A percentile compares a stretch with the other conserved stretches of the same genome.
These are phyloP conservation scores for Teratosphaeria viscida DNA, from an alignment of 2,329 filamentous ascomycete genomes.

Conservation along the genomic window DNA sequence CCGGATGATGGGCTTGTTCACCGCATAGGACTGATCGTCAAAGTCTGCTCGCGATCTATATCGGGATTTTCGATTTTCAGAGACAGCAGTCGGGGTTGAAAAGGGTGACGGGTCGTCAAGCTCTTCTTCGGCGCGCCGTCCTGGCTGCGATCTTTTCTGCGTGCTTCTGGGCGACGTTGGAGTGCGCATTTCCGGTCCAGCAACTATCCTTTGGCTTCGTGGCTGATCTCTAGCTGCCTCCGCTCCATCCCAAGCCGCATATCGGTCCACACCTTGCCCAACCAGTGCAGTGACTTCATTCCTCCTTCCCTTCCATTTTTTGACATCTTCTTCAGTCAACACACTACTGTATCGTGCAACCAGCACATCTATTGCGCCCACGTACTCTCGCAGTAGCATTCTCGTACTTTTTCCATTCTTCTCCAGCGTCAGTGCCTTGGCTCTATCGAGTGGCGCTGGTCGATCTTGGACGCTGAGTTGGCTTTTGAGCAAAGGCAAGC, in stretches of 20 bases:
- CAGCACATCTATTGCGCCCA: constrained; percentile 22
- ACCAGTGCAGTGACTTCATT: neutral
- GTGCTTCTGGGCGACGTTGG: neutral
- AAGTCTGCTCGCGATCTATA: neutral
- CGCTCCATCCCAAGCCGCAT: neutral
- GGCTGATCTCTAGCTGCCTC: neutral
- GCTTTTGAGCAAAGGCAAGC: neutral
- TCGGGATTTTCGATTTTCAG: neutral
- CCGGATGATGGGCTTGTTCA: no score
- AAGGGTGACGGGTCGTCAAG: neutral
- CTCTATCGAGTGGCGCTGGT: constrained; percentile 1
- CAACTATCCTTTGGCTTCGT: neutral
- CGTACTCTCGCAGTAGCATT: constrained; percentile 12
- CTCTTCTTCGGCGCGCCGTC: neutral
- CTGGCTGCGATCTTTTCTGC: neutral
- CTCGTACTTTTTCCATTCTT: neutral
- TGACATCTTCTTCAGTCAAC: neutral
- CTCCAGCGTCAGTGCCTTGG: constrained; percentile 7
- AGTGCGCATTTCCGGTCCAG: neutral
- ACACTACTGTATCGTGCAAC: constrained; percentile 9
- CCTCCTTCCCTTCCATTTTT: neutral
- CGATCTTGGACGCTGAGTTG: constrained; percentile 8
- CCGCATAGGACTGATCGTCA: neutral
- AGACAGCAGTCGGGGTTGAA: neutral
- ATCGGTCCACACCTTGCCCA: neutral